A percentile compares a stretch with the other conserved stretches of the same genome.
Conservation (phyloP, 257 asterid species). For the Lithospermum erythrorhizon region DNA sequence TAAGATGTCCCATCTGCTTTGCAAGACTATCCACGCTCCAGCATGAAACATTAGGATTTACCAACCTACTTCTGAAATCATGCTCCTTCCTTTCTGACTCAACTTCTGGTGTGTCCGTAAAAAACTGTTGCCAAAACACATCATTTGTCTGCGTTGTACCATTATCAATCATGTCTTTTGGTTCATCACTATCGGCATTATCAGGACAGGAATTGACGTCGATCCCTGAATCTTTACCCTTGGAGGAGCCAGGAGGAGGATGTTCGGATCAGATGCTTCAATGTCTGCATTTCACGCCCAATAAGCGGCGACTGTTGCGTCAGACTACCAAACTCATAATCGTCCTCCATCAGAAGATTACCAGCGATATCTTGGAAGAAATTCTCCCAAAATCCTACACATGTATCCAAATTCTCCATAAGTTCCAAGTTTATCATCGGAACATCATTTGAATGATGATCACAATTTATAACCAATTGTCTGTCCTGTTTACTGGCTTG, state of each 20-base stretch:
- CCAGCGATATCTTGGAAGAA: constrained; percentile 31
- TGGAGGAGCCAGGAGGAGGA: constrained; percentile 26
- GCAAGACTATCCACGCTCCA: constrained; percentile 48
- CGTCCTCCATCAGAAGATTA: constrained; percentile 22
- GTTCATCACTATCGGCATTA: constrained; percentile 9
- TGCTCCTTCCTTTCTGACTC: constrained; percentile 27
- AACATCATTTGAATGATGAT: constrained; percentile 19
- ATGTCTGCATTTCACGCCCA: constrained; percentile 23
- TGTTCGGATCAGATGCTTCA: constrained; percentile 48
- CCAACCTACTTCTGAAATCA: constrained; percentile 17
- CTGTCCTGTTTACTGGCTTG: constrained; percentile 28
- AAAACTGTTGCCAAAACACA: constrained; percentile 81
- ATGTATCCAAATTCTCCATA: constrained; percentile 48
- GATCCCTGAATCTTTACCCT: constrained; percentile 22
- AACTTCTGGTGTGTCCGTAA: constrained; percentile 37
- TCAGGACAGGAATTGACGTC: constrained; percentile 32
- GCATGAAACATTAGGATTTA: constrained; percentile 36
- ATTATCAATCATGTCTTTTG: constrained; percentile 20
- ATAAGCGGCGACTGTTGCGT: constrained; percentile 21
- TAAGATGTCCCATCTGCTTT: constrained; percentile 43
- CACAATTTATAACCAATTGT: constrained; percentile 18
- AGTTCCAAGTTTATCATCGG: constrained; percentile 29
- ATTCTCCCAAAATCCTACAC: constrained; percentile 51
- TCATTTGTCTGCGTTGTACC: constrained; percentile 40
- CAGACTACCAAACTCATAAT: constrained; percentile 19